Evolutionary conservation across 1,284 basidiomycete species (phyloP).

Genomic region (Trichosporon coremiiforme): DNA sequence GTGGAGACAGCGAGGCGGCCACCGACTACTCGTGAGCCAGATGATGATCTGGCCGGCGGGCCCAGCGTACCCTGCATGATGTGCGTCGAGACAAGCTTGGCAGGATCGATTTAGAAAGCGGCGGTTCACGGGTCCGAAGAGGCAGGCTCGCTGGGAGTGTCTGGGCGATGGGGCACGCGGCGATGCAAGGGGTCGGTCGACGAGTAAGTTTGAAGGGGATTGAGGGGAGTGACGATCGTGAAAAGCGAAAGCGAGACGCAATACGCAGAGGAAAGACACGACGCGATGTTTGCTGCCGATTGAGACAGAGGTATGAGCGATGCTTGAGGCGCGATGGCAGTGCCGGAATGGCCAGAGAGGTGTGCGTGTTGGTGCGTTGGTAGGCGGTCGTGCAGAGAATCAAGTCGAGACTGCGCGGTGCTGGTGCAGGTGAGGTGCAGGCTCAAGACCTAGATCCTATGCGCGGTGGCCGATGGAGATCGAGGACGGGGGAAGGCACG

Average conservation of each 20-base stretch:
- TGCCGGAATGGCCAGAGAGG: too few species aligned
- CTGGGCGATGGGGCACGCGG: not conserved
- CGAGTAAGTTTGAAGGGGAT: not conserved
- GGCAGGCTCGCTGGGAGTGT: not conserved
- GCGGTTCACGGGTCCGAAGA: not conserved
- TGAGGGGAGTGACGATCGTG: not conserved
- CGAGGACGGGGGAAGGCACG: not conserved
- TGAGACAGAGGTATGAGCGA: not conserved
- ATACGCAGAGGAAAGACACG: conserved; percentile 9
- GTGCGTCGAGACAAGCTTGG: conserved; percentile 1
- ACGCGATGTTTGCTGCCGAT: conserved; percentile 4
- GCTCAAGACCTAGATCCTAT: not conserved
- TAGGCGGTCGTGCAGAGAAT: conserved; percentile 2
- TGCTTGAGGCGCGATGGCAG: not conserved
- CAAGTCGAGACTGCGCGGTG: conserved; percentile 2
- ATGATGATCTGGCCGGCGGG: not conserved
- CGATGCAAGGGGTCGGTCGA: conserved; percentile 1
- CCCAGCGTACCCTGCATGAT: conserved; percentile 4
- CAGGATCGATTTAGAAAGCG: conserved; percentile 16
- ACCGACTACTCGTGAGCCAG: not conserved
- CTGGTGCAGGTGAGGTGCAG: too few species aligned
- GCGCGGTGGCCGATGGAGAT: conserved; percentile 8
- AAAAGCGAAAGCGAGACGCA: not conserved
- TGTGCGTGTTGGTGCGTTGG: not conserved
- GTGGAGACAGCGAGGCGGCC: conserved; percentile 11